Base-by-base conservation (phyloP, 2,329 filamentous ascomycete genomes). In the Fusarium tjaetaba region DNA sequence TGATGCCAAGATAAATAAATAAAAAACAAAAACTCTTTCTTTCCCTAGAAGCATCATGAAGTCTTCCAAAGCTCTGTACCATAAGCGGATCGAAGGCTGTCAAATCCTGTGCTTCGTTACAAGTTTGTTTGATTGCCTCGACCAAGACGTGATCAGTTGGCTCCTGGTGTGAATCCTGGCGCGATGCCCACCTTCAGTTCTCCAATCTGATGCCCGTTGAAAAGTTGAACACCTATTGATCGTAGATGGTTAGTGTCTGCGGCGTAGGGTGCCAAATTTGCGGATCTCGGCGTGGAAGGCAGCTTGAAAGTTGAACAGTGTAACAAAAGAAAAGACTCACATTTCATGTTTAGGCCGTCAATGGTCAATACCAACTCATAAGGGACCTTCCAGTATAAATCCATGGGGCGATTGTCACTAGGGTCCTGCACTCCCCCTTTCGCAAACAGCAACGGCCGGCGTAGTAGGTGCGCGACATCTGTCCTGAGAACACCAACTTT, bases 341-440 rank as follows among this genome's bases (percentile, higher is more conserved):
- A 65, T 5, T 43, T 58, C 61, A 67, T 39, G 26, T 59, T 65
- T 1, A 58, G 6, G 11, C 52, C 64, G 4, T 65, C 43, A 20
- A 65, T 39, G 1, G 5, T n/a, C 9, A 45, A 59, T 0, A 28
- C 26, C 20, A 67, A 22, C 2, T 36, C 1, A 22, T 65, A 64
- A 14, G 9, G 7, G 8, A 65, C 16, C 11, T 4, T 1, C 58
- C 20, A 46, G 20, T 55, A 53, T 14, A 7, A 6, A 24, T 2
- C 2, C 2, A 4, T 24, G 4, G 16, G 18, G 11, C 14, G 15
- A 24, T 22, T 7, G 28, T 10, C 3, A 32, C 7, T 6, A 3
- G 14, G 28, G 15, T 2, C n/a, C 28, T 5, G 30, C 5, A 2
- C 34, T 36, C 34, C 15, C 32, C 32, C 32, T 34, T 34, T 34